Evolutionary conservation across 1,284 basidiomycete species (phyloP), one percentile per base, ranked within the genome.

Genomic region (Puccinia hordei): DNA sequence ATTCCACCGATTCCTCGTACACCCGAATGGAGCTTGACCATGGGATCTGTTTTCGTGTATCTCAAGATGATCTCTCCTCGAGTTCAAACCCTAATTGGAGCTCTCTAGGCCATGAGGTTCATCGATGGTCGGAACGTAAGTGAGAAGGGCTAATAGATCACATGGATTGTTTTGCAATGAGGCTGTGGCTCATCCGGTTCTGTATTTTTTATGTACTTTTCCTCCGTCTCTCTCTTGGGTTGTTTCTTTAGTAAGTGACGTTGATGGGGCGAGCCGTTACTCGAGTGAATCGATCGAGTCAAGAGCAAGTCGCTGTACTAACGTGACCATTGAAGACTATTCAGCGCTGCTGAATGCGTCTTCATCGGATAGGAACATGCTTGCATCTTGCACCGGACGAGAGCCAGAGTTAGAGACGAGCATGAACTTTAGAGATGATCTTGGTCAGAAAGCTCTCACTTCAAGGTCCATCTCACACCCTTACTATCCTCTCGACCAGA

Each of bases 71-170:
- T 44, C 41, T 46, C 41, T n/a, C 17, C n/a, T 68, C 41, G 27
- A n/a, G 2, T 49, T 49, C 38, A 46, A 44, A 68, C 41, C 6
- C 24, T 35, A 73, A 46, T 35, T 17, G 17, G 17, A 57, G 24
- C 51, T 57, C 51, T 3, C 35, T 73, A 33, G 69, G 69, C 30
- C 53, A 55, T 38, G 69, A 73, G 51, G 51, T 73, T 55, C 46
- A 73, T 55, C 51, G 69, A n/a, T 73, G 69, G 69, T 73, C 69
- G 19, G 69, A 73, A 55, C 53, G 51, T 73, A 5, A 73, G 69
- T 55, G 8, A 10, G 13, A 73, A 19, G 38, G 22, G n/a, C 10
- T 12, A 33, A 38, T 12, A n/a, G n/a, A n/a, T n/a, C n/a, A n/a
- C n/a, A n/a, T 41, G 63, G 12, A 6, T 27, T 27, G 38, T 12